Evolutionary conservation across 352 stramenopile species (phyloP).

Genomic region (Phytophthora multivora): DNA sequence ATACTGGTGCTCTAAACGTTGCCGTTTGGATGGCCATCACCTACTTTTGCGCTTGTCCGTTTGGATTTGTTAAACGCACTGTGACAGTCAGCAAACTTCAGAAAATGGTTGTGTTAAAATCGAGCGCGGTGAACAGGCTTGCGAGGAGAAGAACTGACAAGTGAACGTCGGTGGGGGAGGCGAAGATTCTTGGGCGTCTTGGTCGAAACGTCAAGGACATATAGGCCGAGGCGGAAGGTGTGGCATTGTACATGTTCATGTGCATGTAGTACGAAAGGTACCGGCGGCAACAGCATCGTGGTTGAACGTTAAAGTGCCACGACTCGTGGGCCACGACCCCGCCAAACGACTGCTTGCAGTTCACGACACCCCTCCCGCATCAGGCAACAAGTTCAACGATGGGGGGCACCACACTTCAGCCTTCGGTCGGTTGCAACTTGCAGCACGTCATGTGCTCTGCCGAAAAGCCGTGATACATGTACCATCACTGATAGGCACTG

Average conservation of each 20-base stretch:
- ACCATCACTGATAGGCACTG: too few species aligned
- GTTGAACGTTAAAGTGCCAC: slow-evolving; percentile 6
- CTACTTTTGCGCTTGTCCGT: neutral
- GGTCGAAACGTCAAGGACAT: too few species aligned
- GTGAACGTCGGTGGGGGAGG: too few species aligned
- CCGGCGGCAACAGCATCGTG: slow-evolving; percentile 1
- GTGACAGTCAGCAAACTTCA: slow-evolving; percentile 32
- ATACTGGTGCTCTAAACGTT: too few species aligned
- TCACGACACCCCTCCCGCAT: slow-evolving; percentile 21
- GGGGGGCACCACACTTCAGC: slow-evolving; percentile 23
- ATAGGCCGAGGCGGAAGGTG: too few species aligned
- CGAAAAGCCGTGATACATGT: neutral
- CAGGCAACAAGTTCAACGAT: slow-evolving; percentile 34
- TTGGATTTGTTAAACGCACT: slow-evolving; percentile 32
- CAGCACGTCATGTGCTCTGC: slow-evolving; percentile 2
- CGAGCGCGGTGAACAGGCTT: neutral
- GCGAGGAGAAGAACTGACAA: too few species aligned
- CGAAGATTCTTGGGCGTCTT: too few species aligned
- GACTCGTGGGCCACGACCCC: neutral
- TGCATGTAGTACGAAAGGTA: too few species aligned
- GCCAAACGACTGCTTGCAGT: slow-evolving; percentile 27
- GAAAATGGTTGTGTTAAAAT: slow-evolving; percentile 13
- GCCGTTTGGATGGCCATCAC: slow-evolving; percentile 7
- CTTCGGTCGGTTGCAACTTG: neutral
- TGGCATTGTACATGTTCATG: too few species aligned